phyloP scores from a whole-genome alignment of 2,329 filamentous ascomycete species.

The Penicillium sp. region DNA sequence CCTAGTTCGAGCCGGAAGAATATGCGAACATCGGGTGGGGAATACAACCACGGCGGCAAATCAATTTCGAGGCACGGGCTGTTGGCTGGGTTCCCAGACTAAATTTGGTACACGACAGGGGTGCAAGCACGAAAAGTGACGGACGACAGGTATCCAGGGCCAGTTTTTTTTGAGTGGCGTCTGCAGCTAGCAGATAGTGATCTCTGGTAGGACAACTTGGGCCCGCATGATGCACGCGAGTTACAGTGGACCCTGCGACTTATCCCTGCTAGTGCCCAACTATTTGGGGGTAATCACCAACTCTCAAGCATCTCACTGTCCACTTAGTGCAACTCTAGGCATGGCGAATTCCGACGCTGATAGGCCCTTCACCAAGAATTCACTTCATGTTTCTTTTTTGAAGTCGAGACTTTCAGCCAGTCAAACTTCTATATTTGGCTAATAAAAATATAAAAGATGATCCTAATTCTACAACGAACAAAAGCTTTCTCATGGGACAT shows the following conservation, averaged over 20 bases:
- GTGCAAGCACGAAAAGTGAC: slow-evolving; percentile 9
- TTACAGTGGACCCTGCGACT: slow-evolving; percentile 10
- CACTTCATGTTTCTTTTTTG: not conserved
- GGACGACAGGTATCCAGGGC: slow-evolving; percentile 1
- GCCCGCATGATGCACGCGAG: slow-evolving; percentile 7
- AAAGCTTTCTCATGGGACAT: not conserved
- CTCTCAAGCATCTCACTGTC: not conserved
- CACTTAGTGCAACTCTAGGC: not conserved
- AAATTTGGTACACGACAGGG: slow-evolving; percentile 12
- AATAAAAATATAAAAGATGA: not conserved
- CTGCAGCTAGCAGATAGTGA: slow-evolving; percentile 7
- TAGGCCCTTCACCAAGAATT: not conserved
- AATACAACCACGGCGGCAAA: slow-evolving; percentile 8
- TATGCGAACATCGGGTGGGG: slow-evolving; percentile 12
- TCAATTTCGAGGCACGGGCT: slow-evolving; percentile 6
- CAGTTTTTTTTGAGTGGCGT: not conserved
- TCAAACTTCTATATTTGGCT: not conserved
- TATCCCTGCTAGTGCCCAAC: slow-evolving; percentile 7
- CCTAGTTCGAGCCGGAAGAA: slow-evolving; percentile 7
- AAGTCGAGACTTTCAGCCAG: not conserved
- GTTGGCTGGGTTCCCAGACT: slow-evolving; percentile 4
- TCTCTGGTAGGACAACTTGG: slow-evolving; percentile 6
- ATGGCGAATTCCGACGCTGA: not conserved
- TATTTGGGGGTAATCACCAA: slow-evolving; percentile 3
- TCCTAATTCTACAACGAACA: not conserved